A percentile compares a stretch with the other conserved stretches of the same genome.
phyloP scores from a whole-genome alignment of 768 basidiomycete genomes.

The Omphalotus guepiniiformis region DNA sequence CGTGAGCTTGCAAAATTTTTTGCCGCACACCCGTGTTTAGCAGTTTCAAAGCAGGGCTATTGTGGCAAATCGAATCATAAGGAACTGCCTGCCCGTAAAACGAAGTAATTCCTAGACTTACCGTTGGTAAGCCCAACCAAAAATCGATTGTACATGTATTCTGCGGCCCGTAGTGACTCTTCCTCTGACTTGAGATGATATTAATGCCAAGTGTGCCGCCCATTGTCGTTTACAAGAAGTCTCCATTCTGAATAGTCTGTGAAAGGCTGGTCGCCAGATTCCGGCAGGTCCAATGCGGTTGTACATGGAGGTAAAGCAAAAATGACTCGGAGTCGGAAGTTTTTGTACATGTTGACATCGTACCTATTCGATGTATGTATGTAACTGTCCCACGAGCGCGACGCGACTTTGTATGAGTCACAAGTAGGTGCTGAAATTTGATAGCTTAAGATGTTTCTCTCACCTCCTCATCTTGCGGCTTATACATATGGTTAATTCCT shows the following conservation, averaged over 20 bases:
- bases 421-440: no score
- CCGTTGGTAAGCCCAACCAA: conserved; percentile 59
- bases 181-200: conserved; percentile 43
- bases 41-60: conserved; percentile 69
- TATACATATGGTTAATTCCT: no score
- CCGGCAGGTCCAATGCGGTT: conserved; percentile 5
- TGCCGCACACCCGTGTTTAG: conserved; percentile 85
- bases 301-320: conserved; percentile 6
- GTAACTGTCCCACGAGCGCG: no score
- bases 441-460: no score
- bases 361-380: no score
- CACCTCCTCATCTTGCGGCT: no score
- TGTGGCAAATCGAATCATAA: conserved; percentile 58
- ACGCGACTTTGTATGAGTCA: no score
- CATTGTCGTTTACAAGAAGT: conserved; percentile 46
- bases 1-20: conserved; percentile 80
- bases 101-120: conserved; percentile 24
- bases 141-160: conserved; percentile 55
- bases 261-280: conserved; percentile 1
- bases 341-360: no score
- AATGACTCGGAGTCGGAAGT: no score
- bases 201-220: conserved; percentile 61
- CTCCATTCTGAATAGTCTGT: conserved; percentile 35
- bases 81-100: no score
- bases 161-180: conserved; percentile 50